A percentile compares a stretch with the other conserved stretches of the same genome.
Evolutionary conservation across 2,329 filamentous ascomycete genomes (phyloP).

Genomic region (Apiospora hydei): DNA sequence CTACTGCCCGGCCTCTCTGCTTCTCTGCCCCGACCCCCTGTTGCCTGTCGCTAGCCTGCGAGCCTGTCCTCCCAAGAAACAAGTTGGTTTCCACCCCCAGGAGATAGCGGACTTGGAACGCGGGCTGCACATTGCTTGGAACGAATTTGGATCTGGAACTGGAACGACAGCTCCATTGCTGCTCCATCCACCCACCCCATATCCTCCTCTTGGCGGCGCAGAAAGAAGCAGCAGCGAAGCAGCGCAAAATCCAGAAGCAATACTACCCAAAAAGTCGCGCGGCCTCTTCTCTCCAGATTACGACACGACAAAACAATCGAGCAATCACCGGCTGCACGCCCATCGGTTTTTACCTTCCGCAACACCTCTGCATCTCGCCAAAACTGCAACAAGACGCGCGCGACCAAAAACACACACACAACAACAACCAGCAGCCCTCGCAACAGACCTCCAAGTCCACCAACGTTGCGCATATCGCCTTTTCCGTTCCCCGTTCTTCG

Average conservation of each 20-base stretch:
- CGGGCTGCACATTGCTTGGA: slow-evolving; percentile 21
- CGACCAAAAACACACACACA: slow-evolving; percentile 14
- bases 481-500: background rate
- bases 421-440: slow-evolving; percentile 2
- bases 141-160: slow-evolving; percentile 21
- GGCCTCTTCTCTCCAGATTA: background rate
- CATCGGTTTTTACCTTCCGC: slow-evolving; percentile 27
- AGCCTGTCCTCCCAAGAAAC: slow-evolving; percentile 11
- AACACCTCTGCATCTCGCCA: slow-evolving; percentile 26
- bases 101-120: slow-evolving; percentile 19
- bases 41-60: slow-evolving; percentile 10
- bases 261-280: slow-evolving; percentile 20
- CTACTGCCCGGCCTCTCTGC: slow-evolving; percentile 14
- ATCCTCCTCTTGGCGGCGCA: background rate
- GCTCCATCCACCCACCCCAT: slow-evolving; percentile 14
- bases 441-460: slow-evolving; percentile 8
- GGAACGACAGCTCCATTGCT: slow-evolving; percentile 14
- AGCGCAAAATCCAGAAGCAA: background rate
- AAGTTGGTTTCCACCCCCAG: slow-evolving; percentile 21
- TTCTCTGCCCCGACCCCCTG: slow-evolving; percentile 1
- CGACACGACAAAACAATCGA: slow-evolving; percentile 28
- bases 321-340: slow-evolving; percentile 27
- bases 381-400: slow-evolving; percentile 21
- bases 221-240: slow-evolving; percentile 6
- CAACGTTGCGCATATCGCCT: slow-evolving; percentile 6